Conservation (phyloP, 1,139 yeast species). For the Kurtzmaniella quercitrusa region DNA sequence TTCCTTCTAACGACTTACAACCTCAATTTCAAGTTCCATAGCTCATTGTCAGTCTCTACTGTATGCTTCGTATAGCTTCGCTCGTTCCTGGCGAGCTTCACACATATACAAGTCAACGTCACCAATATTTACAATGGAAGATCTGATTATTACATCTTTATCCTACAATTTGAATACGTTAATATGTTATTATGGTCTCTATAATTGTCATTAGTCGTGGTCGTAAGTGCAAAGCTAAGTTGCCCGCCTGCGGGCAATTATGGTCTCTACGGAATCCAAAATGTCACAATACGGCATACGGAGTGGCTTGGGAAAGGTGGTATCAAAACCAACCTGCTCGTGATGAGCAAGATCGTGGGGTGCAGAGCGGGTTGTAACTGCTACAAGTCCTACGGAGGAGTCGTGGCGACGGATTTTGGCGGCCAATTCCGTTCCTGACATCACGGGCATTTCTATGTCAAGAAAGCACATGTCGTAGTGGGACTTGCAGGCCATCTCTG, state of each 20-base stretch:
- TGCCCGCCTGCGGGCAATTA: slow-evolving; percentile 2
- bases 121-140: too few relatives aligned
- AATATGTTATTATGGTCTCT: neutral
- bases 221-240: neutral
- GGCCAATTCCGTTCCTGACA: slow-evolving; percentile 42
- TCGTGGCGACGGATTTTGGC: slow-evolving; percentile 19
- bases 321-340: slow-evolving; percentile 34
- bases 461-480: slow-evolving; percentile 34
- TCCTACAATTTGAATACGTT: neutral
- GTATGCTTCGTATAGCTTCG: too few relatives aligned
- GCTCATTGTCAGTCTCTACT: too few relatives aligned
- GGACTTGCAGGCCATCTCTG: slow-evolving; percentile 15
- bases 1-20: too few relatives aligned
- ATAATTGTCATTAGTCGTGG: neutral
- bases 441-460: slow-evolving; percentile 46
- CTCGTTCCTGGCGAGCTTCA: too few relatives aligned
- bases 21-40: too few relatives aligned
- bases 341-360: slow-evolving; percentile 27
- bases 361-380: slow-evolving; percentile 37
- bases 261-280: slow-evolving; percentile 5
- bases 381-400: slow-evolving; percentile 31
- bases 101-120: too few relatives aligned
- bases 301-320: slow-evolving; percentile 41
- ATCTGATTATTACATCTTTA: too few relatives aligned
- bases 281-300: slow-evolving; percentile 14